These are phyloP conservation scores for Agaricus sinodeliciosus DNA, from an alignment of 768 basidiomycete genomes.

Conservation along the genomic window DNA sequence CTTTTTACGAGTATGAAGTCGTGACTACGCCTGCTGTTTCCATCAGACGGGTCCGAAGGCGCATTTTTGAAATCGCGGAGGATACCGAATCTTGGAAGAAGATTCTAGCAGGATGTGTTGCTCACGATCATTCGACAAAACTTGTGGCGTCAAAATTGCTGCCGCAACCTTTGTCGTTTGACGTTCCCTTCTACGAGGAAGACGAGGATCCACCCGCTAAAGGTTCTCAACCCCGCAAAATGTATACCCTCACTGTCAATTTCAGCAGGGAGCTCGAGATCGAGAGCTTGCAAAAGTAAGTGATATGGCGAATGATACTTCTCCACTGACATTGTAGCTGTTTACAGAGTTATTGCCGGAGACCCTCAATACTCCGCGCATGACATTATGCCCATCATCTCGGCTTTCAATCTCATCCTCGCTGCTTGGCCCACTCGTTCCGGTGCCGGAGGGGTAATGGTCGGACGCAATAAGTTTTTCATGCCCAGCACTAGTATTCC, in stretches of 20 bases:
- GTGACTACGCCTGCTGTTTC: conserved; percentile 44
- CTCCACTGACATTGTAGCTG: conserved; percentile 18
- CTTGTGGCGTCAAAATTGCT: conserved; percentile 42
- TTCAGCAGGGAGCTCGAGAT: conserved; percentile 47
- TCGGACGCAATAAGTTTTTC: conserved; percentile 64
- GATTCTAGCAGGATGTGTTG: conserved; percentile 39
- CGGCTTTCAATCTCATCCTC: conserved; percentile 61
- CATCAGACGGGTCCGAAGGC: conserved; percentile 46
- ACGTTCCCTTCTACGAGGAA: conserved; percentile 42
- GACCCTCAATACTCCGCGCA: conserved; percentile 44
- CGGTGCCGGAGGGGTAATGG: conserved; percentile 53
- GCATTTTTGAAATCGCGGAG: conserved; percentile 62
- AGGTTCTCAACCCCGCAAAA: conserved; percentile 27
- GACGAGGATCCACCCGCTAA: conserved; percentile 41
- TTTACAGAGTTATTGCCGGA: conserved; percentile 48
- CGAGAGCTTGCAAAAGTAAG: conserved; percentile 34
- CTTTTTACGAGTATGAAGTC: conserved; percentile 58
- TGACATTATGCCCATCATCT: conserved; percentile 51
- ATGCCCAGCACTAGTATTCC: conserved; percentile 45
- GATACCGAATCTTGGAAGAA: conserved; percentile 38
- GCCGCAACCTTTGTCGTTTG: conserved; percentile 36
- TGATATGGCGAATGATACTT: neutral
- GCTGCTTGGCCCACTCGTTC: conserved; percentile 47
- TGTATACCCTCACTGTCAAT: conserved; percentile 37
- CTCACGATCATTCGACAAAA: conserved; percentile 50